Conservation (phyloP, 2,329 filamentous ascomycete species). For the Eutypella sp. region DNA sequence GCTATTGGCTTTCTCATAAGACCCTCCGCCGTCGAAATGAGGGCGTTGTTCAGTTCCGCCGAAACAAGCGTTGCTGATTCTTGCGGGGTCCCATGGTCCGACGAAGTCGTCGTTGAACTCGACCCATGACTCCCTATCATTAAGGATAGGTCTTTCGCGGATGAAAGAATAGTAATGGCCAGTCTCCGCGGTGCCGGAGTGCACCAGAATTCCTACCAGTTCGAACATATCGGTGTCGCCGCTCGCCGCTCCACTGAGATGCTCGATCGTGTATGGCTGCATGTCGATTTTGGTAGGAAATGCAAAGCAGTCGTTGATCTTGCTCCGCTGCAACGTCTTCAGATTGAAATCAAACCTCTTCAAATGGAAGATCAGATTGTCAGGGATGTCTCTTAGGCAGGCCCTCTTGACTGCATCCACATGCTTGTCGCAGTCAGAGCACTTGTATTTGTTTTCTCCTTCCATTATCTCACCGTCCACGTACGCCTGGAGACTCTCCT, state of each 20-base stretch:
- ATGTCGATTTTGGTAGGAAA: conserved; percentile 84
- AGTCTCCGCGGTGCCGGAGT: conserved; percentile 86
- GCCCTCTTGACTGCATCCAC: conserved; percentile 92
- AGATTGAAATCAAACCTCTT: conserved; percentile 84
- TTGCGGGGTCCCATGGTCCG: conserved; percentile 64
- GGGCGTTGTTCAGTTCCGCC: conserved; percentile 60
- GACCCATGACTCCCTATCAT: conserved; percentile 59
- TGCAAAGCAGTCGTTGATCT: conserved; percentile 92
- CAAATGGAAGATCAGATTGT: conserved; percentile 92
- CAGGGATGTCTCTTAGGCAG: conserved; percentile 85
- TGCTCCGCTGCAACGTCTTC: conserved; percentile 71
- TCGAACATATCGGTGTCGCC: conserved; percentile 74
- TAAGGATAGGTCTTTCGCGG: conserved; percentile 63
- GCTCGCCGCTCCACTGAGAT: conserved; percentile 61
- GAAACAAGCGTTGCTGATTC: conserved; percentile 74
- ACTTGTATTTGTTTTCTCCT: conserved; percentile 98
- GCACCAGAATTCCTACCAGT: conserved; percentile 90
- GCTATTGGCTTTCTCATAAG: conserved; percentile 69
- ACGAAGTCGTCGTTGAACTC: conserved; percentile 94
- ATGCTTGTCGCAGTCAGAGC: conserved; percentile 79
- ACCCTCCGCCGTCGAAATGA: conserved; percentile 40
- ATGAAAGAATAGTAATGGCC: conserved; percentile 98
- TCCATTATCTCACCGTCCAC: conserved; percentile 96
- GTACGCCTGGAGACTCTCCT: conserved; percentile 90
- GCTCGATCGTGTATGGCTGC: conserved; percentile 82